Evolutionary conservation across 345 rosid species (phyloP), one percentile per base, ranked within the genome.

Genomic region (Limnanthes douglasii): DNA sequence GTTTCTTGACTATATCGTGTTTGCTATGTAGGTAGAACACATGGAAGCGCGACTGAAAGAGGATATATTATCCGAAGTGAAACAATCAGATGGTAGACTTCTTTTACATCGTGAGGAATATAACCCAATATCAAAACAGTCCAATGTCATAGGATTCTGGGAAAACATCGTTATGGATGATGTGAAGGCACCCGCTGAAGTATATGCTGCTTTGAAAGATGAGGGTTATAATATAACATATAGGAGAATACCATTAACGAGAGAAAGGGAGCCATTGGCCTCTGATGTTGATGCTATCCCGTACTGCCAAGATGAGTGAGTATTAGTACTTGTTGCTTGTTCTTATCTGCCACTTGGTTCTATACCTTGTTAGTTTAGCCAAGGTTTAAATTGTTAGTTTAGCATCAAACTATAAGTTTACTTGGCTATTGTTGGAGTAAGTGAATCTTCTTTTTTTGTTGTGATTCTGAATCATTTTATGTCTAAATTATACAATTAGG

Each of bases 81-180:
- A 59, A 45, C 66, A 60, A 25, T 72, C 93, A 50, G 72, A 84
- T 34, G 92, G 95, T 11, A 54, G 90, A 57, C 72, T 88, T 64
- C 84, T 88, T 62, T 59, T 88, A 54, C 98, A 88, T 55, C 84
- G 95, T 28, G 98, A 88, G 74, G 98, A 88, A 58, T 71, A 69
- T 48, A 72, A 56, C 18, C 69, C 86, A 4, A 63, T 62, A 34
- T 62, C 76, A 55, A 69, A 88, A 54, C 67, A 68, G 48, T 74
- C 92, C 35, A 72, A 68, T 56, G 83, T 88, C 43, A 61, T 70
- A 39, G 98, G 98, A 43, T 88, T 76, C 54, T 83, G 95, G 98
- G 95, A 79, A 60, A 78, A 76, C 62, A 80, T 90, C 33, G 65
- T 64, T 43, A 62, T 68, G 21, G 93, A 79, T 27, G 68, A 72